Percentiles rank a stretch among this genome's conserved stretches.
phyloP scores from a whole-genome alignment of 75 land plant genomes.

The Cupressus sempervirens region DNA sequence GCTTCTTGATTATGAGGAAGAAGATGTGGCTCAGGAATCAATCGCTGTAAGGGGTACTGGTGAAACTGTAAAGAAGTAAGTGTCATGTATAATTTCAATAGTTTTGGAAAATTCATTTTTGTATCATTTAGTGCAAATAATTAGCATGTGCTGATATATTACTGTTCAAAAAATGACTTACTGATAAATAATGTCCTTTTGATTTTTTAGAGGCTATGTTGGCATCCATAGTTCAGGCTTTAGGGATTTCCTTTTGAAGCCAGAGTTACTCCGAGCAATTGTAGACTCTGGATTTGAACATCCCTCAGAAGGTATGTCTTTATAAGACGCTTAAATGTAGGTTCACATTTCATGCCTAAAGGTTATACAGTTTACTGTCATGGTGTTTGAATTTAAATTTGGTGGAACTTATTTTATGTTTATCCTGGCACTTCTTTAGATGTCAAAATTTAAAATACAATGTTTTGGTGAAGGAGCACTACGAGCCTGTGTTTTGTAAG shows the following conservation, averaged over 20 bases:
- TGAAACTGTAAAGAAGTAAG: conserved; percentile 91
- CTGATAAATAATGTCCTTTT: conserved; percentile 2
- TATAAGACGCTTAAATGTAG: neutral
- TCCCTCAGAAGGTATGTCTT: conserved; percentile 86
- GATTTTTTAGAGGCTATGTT: conserved; percentile 81
- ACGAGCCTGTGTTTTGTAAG: neutral
- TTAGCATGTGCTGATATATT: neutral
- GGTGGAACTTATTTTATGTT: neutral
- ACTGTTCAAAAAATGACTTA: neutral
- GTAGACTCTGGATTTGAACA: conserved; percentile 99
- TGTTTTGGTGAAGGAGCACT: neutral
- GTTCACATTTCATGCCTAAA: neutral
- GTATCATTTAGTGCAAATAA: neutral
- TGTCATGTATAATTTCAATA: neutral
- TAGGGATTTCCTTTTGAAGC: conserved; percentile 95
- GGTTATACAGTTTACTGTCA: neutral
- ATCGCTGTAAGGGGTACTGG: conserved; percentile 68
- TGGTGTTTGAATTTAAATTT: neutral
- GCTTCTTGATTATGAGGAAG: conserved; percentile 98
- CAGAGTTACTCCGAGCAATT: conserved; percentile 93
- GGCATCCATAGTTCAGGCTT: conserved; percentile 99
- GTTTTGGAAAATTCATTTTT: neutral
- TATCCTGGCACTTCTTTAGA: neutral
- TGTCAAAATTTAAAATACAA: neutral
- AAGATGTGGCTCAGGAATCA: conserved; percentile 82